Conservation (phyloP, 345 rosid genomes). For the Pistacia integerrima region DNA sequence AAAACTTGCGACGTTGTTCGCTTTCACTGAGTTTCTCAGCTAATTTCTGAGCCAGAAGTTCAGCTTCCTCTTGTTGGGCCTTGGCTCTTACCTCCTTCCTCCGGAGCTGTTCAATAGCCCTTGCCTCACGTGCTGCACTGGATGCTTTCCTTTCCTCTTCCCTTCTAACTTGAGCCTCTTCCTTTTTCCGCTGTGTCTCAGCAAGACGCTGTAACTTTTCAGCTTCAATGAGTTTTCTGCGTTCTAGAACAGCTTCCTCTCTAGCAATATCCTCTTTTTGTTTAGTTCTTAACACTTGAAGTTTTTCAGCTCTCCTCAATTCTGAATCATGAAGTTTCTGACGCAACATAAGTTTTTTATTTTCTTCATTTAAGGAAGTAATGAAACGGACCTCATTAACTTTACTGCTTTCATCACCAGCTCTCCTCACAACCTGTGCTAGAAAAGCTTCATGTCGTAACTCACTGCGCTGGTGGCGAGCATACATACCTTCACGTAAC, state of each 20-base stretch:
- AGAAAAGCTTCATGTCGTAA: constrained; percentile 80
- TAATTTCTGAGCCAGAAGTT: constrained; percentile 71
- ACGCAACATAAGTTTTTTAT: constrained; percentile 72
- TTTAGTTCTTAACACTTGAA: constrained; percentile 63
- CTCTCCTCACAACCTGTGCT: constrained; percentile 79
- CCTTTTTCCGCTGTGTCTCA: constrained; percentile 77
- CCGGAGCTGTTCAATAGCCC: constrained; percentile 73
- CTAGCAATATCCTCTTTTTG: constrained; percentile 79
- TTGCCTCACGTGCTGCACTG: constrained; percentile 77
- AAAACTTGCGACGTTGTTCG: constrained; percentile 73
- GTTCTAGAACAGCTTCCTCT: constrained; percentile 81
- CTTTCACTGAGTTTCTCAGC: constrained; percentile 76
- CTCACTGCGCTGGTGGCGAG: constrained; percentile 76
- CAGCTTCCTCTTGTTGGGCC: constrained; percentile 90
- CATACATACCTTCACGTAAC: constrained; percentile 76
- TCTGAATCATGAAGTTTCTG: constrained; percentile 80
- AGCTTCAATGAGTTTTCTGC: constrained; percentile 75
- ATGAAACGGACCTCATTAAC: constrained; percentile 83
- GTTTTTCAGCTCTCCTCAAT: constrained; percentile 76
- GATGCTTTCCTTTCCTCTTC: constrained; percentile 86
- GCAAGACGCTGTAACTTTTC: constrained; percentile 81
- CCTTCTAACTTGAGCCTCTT: constrained; percentile 81
- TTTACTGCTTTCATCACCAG: constrained; percentile 87
- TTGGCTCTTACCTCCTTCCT: constrained; percentile 74
- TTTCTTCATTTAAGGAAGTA: constrained; percentile 79